These are phyloP conservation scores for Naegleria lovaniensis DNA, from an alignment of 208 protist genomes.

Conservation along the genomic window DNA sequence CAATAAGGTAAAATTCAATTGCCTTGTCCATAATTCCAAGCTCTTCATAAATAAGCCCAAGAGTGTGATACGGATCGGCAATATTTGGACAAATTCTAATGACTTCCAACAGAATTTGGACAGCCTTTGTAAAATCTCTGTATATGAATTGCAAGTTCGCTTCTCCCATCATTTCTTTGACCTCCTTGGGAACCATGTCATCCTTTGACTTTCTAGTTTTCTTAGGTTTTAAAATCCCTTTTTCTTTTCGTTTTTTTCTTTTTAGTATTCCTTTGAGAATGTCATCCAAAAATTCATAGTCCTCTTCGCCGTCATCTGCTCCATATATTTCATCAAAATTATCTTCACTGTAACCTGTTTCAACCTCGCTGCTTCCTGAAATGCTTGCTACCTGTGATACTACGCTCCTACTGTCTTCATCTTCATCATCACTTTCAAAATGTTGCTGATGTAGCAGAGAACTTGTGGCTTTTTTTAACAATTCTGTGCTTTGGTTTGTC, in stretches of 20 bases:
- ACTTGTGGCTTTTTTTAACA: not conserved
- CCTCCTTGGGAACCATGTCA: constrained; percentile 26
- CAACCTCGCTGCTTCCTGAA: not conserved
- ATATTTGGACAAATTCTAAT: constrained; percentile 40
- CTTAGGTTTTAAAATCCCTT: not conserved
- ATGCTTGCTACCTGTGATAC: not conserved
- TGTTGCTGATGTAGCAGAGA: not conserved
- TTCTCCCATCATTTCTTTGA: constrained; percentile 37
- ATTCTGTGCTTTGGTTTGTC: not conserved
- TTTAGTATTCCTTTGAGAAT: not conserved
- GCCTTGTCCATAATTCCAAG: constrained; percentile 38
- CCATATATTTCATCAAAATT: not conserved
- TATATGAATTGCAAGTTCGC: constrained; percentile 37
- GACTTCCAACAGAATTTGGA: constrained; percentile 38
- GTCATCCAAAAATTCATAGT: not conserved
- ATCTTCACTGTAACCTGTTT: not conserved
- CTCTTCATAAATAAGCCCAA: constrained; percentile 46
- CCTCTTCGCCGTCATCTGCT: not conserved
- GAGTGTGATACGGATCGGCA: constrained; percentile 41
- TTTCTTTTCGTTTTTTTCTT: not conserved
- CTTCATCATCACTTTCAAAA: not conserved
- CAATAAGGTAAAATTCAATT: constrained; percentile 43
- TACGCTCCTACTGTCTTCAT: not conserved
- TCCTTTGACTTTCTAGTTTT: constrained; percentile 25
- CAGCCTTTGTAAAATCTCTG: constrained; percentile 33